A percentile compares a stretch with the other conserved stretches of the same genome.
Conservation (phyloP, 2,329 filamentous ascomycete species). For the Cytospora mali region DNA sequence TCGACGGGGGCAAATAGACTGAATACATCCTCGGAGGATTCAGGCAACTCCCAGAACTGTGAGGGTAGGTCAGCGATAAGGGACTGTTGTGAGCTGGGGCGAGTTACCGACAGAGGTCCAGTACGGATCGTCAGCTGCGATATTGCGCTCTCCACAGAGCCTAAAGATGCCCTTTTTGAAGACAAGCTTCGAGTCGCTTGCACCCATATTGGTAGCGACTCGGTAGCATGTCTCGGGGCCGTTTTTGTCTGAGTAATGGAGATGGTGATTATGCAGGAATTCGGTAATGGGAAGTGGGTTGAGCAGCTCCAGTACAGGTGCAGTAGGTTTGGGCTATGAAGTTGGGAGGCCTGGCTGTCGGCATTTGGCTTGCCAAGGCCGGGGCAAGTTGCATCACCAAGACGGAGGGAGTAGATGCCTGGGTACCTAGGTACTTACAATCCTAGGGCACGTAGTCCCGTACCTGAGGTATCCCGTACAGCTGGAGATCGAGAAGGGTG, state of each 20-base stretch:
- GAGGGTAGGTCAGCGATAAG: constrained; percentile 16
- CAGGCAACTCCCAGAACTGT: constrained; percentile 96
- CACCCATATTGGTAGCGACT: constrained; percentile 69
- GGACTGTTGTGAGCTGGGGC: not conserved
- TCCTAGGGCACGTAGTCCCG: no score
- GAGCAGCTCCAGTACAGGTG: constrained; percentile 2
- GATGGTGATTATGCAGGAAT: constrained; percentile 14
- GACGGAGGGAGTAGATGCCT: not conserved
- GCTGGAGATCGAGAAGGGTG: not conserved
- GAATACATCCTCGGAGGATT: constrained; percentile 94
- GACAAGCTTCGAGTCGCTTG: constrained; percentile 96
- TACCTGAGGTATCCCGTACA: no score
- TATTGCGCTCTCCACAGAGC: constrained; percentile 87
- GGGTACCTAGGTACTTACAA: not conserved
- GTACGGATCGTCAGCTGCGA: constrained; percentile 85
- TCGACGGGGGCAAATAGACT: constrained; percentile 89
- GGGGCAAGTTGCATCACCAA: constrained; percentile 21
- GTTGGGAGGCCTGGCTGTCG: constrained; percentile 17
- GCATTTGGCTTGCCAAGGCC: not conserved
- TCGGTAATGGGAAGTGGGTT: not conserved
- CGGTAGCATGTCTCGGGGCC: constrained; percentile 26
- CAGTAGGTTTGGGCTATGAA: constrained; percentile 14
- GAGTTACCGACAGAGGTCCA: constrained; percentile 77
- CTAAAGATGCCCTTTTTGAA: constrained; percentile 99
- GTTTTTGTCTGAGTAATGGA: constrained; percentile 9